phyloP scores from a whole-genome alignment of 352 stramenopile genomes.

The Phytophthora boehmeriae region DNA sequence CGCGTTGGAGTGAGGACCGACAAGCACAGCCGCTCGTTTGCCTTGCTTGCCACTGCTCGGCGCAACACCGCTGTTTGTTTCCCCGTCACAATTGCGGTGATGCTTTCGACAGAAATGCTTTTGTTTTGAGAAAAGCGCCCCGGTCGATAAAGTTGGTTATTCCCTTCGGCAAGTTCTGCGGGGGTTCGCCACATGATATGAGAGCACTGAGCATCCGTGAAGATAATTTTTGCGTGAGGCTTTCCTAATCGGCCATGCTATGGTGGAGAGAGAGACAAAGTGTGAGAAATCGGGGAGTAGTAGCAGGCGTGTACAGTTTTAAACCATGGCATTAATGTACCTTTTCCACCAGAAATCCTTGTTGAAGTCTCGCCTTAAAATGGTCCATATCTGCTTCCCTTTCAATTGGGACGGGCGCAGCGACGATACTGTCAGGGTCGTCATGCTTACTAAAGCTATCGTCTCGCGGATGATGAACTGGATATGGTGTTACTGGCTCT shows the following conservation, averaged over 20 bases:
- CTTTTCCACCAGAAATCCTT: constrained; percentile 53
- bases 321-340: constrained; percentile 16
- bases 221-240: constrained; percentile 45
- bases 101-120: constrained; percentile 28
- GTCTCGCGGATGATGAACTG: not conserved
- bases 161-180: not conserved
- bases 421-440: not conserved
- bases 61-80: constrained; percentile 52
- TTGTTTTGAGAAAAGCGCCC: constrained; percentile 39
- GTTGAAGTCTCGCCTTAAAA: constrained; percentile 47
- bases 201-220: constrained; percentile 36
- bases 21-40: constrained; percentile 36
- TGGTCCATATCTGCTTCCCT: constrained; percentile 24
- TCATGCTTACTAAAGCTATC: not conserved
- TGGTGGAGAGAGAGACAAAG: not conserved
- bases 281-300: constrained; percentile 3
- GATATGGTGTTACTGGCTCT: not conserved
- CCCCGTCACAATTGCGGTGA: constrained; percentile 41
- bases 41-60: constrained; percentile 26
- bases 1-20: constrained; percentile 43
- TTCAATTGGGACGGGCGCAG: constrained; percentile 8
- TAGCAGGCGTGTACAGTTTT: not conserved
- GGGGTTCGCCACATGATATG: constrained; percentile 45
- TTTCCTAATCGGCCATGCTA: constrained; percentile 48
- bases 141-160: constrained; percentile 15